phyloP scores from a whole-genome alignment of 2,329 filamentous ascomycete genomes.

The Paraphoma chrysanthemicola region DNA sequence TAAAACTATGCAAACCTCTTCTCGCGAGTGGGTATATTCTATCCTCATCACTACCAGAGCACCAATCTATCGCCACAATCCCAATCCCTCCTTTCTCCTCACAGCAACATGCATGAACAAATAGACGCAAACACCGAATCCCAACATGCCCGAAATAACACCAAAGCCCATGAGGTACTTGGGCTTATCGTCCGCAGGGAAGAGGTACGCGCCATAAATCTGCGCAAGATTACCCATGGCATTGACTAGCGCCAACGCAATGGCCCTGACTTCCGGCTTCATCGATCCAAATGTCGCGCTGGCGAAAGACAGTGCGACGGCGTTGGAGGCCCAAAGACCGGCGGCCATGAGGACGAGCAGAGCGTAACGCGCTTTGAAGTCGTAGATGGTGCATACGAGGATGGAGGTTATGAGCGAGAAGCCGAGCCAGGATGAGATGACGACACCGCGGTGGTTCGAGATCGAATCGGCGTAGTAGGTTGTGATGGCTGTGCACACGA shows the following conservation, averaged over 20 bases:
- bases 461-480: constrained; percentile 58
- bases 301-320: constrained; percentile 59
- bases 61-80: constrained; percentile 4
- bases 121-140: constrained; percentile 37
- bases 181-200: constrained; percentile 57
- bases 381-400: constrained; percentile 54
- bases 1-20: too few species aligned
- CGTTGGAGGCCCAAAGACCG: constrained; percentile 62
- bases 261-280: constrained; percentile 58
- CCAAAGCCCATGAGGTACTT: constrained; percentile 50
- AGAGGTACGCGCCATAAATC: constrained; percentile 63
- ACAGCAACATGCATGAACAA: constrained; percentile 36
- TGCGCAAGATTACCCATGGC: constrained; percentile 62
- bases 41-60: too few species aligned
- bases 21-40: too few species aligned
- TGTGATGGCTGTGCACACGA: constrained; percentile 57
- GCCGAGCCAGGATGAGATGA: constrained; percentile 59
- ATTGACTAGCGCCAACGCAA: constrained; percentile 62
- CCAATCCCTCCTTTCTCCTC: constrained; percentile 30
- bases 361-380: constrained; percentile 61
- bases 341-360: constrained; percentile 64
- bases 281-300: constrained; percentile 60
- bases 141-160: constrained; percentile 42
- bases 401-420: constrained; percentile 49
- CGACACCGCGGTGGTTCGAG: constrained; percentile 55